Conservation (phyloP, 345 rosid genomes). For the Camelina neglecta region DNA sequence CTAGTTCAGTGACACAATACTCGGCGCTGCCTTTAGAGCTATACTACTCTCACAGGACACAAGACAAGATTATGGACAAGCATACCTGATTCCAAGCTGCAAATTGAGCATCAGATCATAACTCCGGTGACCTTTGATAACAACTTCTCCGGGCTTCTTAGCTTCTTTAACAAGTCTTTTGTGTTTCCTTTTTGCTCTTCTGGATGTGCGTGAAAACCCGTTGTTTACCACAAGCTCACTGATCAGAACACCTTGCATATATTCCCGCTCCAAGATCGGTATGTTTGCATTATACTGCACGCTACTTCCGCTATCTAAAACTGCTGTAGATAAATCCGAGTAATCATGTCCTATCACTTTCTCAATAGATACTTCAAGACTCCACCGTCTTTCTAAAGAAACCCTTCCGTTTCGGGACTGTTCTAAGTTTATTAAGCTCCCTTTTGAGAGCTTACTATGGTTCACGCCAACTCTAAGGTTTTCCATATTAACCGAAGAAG, state of each 20-base stretch:
- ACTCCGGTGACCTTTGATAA: constrained; percentile 96
- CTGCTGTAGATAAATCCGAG: constrained; percentile 59
- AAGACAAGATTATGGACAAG: constrained; percentile 19
- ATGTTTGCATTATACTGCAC: constrained; percentile 48
- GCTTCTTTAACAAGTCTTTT: constrained; percentile 76
- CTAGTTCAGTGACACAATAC: constrained; percentile 34
- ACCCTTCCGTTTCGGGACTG: constrained; percentile 73
- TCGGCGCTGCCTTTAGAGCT: not conserved
- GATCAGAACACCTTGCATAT: constrained; percentile 96
- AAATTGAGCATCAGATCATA: constrained; percentile 95
- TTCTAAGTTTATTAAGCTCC: constrained; percentile 76
- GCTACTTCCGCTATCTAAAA: constrained; percentile 50
- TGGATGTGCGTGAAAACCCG: constrained; percentile 69
- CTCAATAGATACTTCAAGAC: constrained; percentile 96
- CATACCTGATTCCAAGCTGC: constrained; percentile 96
- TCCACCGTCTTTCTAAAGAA: constrained; percentile 93
- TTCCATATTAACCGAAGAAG: constrained; percentile 74
- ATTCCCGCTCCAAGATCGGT: constrained; percentile 90
- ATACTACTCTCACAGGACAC: constrained; percentile 15
- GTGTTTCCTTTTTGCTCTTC: constrained; percentile 74
- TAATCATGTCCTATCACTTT: constrained; percentile 88
- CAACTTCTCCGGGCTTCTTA: constrained; percentile 91
- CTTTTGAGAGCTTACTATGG: constrained; percentile 60
- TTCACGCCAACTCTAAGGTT: constrained; percentile 57
- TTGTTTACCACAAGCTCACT: constrained; percentile 82